Conservation (phyloP, 1,284 basidiomycete genomes). For the Cutaneotrichosporon cutaneum region DNA sequence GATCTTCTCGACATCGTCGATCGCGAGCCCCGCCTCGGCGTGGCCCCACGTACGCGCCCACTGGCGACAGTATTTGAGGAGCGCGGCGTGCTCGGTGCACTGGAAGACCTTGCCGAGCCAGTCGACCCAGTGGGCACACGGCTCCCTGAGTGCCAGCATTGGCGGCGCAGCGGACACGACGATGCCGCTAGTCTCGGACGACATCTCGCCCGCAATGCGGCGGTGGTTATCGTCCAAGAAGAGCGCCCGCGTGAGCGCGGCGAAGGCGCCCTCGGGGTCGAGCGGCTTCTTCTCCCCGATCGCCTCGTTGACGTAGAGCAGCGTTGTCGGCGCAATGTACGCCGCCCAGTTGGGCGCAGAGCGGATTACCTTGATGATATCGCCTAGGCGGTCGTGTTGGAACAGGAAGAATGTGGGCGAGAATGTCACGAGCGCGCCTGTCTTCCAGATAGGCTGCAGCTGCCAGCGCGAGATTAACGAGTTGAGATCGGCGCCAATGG, state of each 20-base stretch:
- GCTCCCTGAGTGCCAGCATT: slow-evolving; percentile 16
- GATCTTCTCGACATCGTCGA: slow-evolving; percentile 25
- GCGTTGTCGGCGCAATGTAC: slow-evolving; percentile 35
- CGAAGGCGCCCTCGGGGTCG: slow-evolving; percentile 28
- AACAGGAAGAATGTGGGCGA: slow-evolving; percentile 38
- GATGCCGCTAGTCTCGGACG: slow-evolving; percentile 20
- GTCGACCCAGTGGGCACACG: slow-evolving; percentile 29
- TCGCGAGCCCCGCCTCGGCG: neutral
- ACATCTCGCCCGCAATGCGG: slow-evolving; percentile 20
- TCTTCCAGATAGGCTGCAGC: slow-evolving; percentile 27
- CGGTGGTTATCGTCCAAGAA: slow-evolving; percentile 32
- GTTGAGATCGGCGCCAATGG: slow-evolving; percentile 27
- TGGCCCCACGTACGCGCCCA: neutral
- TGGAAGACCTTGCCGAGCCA: slow-evolving; percentile 29
- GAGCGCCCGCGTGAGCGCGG: slow-evolving; percentile 27
- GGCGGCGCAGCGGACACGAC: slow-evolving; percentile 35
- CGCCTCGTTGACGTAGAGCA: slow-evolving; percentile 31
- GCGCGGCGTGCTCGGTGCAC: slow-evolving; percentile 20
- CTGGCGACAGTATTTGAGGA: slow-evolving; percentile 27
- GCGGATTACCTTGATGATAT: slow-evolving; percentile 33
- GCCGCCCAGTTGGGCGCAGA: slow-evolving; percentile 32
- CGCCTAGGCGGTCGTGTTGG: slow-evolving; percentile 28
- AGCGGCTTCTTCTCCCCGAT: slow-evolving; percentile 26
- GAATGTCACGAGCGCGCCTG: slow-evolving; percentile 41
- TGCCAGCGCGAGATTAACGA: slow-evolving; percentile 25